Evolutionary conservation across 371 early-diverging fungal species (phyloP), one percentile per base, ranked within the genome.

Genomic region (Nematocida homosporus): DNA sequence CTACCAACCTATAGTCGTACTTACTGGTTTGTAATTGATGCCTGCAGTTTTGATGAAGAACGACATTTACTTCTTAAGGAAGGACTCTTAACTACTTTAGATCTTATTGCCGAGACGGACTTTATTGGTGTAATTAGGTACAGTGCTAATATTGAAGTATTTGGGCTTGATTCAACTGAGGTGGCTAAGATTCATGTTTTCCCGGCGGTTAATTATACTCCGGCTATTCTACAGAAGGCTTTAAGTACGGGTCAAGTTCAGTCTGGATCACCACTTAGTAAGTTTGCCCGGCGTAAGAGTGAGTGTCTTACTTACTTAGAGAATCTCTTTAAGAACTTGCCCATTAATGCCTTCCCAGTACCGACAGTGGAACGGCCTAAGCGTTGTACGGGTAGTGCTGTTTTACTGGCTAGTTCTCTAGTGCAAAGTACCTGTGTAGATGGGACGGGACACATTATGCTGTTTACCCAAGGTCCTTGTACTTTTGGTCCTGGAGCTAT

Each of bases 341-440:
- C 92, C 85, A 88, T 88, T 54, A 97, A 97, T 82, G 95, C 97
- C n/a, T 99, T 97, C 93, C 93, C 95, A 2, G 94, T 94, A 3
- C 88, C 89, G 27, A 86, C 87, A 66, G 96, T 92, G 68, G 90
- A 90, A 81, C 91, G 97, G 65, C 90, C 93, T 38, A 87, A 92
- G 75, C 87, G 98, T 59, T 94, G 95, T 85, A 96, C 98, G 3
- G 99, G 99, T 63, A 90, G 93, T 4, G 97, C 98, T 0, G 85
- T 95, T 80, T 88, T 90, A 56, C 90, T 99, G n/a, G 97, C 95
- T 16, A 88, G 92, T 34, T 89, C 92, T 2, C 85, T 99, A 25
- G 85, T 97, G 77, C 97, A 96, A 85, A 87, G 87, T 54, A 53
- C 47, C 29, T 82, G 82, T 60, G 40, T 51, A 29, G 80, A 82